Base-by-base conservation (phyloP, 1,284 basidiomycete genomes). In the Apiotrichum gamsii region DNA sequence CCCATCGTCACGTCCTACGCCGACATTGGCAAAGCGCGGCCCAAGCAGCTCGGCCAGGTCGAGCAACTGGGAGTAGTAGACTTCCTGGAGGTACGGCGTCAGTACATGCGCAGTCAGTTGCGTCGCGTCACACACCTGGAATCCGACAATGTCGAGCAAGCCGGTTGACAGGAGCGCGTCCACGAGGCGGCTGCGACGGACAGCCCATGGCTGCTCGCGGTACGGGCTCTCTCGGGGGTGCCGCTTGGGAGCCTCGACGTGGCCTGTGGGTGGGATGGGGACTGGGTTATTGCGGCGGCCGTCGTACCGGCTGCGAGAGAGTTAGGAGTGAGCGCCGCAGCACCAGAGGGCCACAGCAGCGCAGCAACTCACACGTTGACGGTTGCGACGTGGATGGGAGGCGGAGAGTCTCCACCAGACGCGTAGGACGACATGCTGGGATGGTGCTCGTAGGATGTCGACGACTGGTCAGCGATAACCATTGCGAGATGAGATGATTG, bases 1-100 rank as follows among this genome's bases (percentile, higher is more conserved):
- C 3, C 82, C 82, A 59, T 84, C 80, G 45, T 82, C 78, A 24
- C 82, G 74, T 0, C 82, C 82, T 0, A 82, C 80, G 2, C 82
- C 82, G 24, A 81, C 75, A 75, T 80, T 74, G 74, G 76, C 80
- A 11, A 76, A 78, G 5, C 65, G 53, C 5, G 53, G 33, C 0
- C 81, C 82, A 5, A 85, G 72, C 1, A 84, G 72, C 35, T 76
- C 72, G 3, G 73, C 69, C 8, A 84, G 65, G 56, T 85, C 83
- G n/a, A 69, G 61, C 3, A 84, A 77, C 62, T 84, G 83, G 45
- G 77, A 68, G 19, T 78, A 64, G 11, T 82, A 69, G 1, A 78
- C 81, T 60, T 84, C 82, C 61, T 83, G 30, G 10, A 8, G 21
- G 34, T 18, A 8, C 33, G 18, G 20, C 23, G 15, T 13, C 13